These are phyloP conservation scores for Vaccinium darrowii DNA, from an alignment of 148 eudicot species.

Conservation along the genomic window DNA sequence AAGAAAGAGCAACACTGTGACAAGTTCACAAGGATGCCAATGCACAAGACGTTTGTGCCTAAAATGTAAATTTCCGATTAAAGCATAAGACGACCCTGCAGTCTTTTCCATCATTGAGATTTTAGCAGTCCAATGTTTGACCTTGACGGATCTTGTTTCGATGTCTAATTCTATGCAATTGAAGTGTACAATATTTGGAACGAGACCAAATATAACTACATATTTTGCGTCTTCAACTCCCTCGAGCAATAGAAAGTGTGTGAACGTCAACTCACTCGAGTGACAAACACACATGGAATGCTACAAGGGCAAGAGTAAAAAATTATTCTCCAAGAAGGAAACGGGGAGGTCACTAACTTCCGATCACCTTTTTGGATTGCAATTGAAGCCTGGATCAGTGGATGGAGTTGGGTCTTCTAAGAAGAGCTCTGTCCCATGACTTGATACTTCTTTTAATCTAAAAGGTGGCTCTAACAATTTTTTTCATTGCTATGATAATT, in stretches of 20 bases:
- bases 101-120: not conserved
- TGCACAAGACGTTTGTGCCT: not conserved
- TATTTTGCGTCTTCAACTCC: not conserved
- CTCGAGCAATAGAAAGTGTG: not conserved
- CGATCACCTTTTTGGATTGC: no score
- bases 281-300: not conserved
- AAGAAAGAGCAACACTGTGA: no score
- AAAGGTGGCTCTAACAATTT: conserved; percentile 30
- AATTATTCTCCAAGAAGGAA: conserved; percentile 62
- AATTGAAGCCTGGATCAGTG: conserved; percentile 14
- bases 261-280: not conserved
- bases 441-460: conserved; percentile 16
- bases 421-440: conserved; percentile 13
- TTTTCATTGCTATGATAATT: conserved; percentile 33
- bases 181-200: not conserved
- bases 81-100: not conserved
- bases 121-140: not conserved
- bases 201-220: not conserved
- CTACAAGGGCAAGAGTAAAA: not conserved
- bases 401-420: conserved; percentile 19
- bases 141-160: not conserved
- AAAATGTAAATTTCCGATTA: not conserved
- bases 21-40: not conserved
- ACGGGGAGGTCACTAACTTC: conserved; percentile 50
- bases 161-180: not conserved